Evolutionary conservation across 257 asterid genomes (phyloP), one percentile per base, ranked within the genome.

Genomic region (Paraleonurus japonicus): DNA sequence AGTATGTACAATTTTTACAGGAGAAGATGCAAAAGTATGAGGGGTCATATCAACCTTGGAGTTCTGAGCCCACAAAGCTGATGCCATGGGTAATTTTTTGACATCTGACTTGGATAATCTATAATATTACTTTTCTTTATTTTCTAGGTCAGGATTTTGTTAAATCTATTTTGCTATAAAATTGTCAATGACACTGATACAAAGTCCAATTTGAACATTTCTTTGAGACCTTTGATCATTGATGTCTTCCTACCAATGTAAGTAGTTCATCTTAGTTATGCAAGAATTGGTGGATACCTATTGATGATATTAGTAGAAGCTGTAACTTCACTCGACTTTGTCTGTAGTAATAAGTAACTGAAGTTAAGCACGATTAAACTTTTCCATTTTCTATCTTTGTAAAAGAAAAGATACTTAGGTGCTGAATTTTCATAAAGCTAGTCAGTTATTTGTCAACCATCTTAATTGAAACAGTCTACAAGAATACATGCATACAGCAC

Each of bases 31-130:
- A 90, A 33, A 90, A 84, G 75, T 80, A 88, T 69, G 98, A 92
- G 78, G 97, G 95, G 26, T 75, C 97, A 1, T 87, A 82, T 78
- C 98, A 90, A 75, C 76, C 88, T 65, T 90, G 95, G 98, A 82
- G 81, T 72, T 84, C 96, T 22, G 98, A 92, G 81, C 91, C 97
- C 61, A 87, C 92, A 67, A 92, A 92, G 81, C 85, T 90, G 81
- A 87, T 88, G 96, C 97, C 98, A 68, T 93, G 98, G 98, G 98
- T 93, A 88, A 77, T 71, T 67, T 69, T 62, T 83, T 51, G 33
- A 65, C 50, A 19, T 51, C 37, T 39, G 61, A 61, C 63, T 47
- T 16, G 3, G 12, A 13, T 4, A 26, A 24, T 27, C 65, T 48
- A 9, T 12, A 41, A 8, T 55, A 17, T 62, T 74, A 53, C 13